A percentile compares a stretch with the other conserved stretches of the same genome.
Evolutionary conservation across 1,139 yeast species (phyloP).

Genomic region (Nakaseomyces delphensis): DNA sequence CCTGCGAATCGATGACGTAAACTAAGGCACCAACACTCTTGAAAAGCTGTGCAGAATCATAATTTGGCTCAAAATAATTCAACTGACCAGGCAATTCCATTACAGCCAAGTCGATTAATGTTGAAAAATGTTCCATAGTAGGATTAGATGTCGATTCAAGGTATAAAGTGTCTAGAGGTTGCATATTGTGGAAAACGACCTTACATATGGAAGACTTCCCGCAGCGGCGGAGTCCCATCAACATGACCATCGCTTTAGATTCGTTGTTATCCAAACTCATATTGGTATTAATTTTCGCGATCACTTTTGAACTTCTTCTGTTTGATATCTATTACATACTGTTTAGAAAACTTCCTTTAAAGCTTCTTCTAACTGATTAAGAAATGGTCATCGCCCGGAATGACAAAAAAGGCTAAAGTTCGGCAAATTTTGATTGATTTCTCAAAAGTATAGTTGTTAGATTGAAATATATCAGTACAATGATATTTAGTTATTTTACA

Average conservation of each 20-base stretch:
- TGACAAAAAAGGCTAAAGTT: not conserved
- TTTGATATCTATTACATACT: not conserved
- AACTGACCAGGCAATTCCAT: conserved; percentile 95
- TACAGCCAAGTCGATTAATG: conserved; percentile 80
- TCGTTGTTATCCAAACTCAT: conserved; percentile 29
- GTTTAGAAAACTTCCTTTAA: not conserved
- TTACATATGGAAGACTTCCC: conserved; percentile 92
- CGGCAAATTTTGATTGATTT: too few relatives aligned
- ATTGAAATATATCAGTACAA: not conserved
- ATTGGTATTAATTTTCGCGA: conserved; percentile 11
- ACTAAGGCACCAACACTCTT: conserved; percentile 86
- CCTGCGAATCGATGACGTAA: conserved; percentile 90
- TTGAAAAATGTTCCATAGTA: conserved; percentile 65
- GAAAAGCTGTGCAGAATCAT: conserved; percentile 70
- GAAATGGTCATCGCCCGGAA: not conserved
- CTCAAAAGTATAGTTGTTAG: too few relatives aligned
- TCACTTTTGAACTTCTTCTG: not conserved
- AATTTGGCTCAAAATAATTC: conserved; percentile 76
- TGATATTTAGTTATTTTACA: conserved; percentile 3
- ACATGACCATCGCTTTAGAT: conserved; percentile 60
- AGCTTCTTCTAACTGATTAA: not conserved
- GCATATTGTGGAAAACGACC: conserved; percentile 95
- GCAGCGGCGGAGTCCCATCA: conserved; percentile 73
- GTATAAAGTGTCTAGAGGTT: conserved; percentile 85
- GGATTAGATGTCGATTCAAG: conserved; percentile 87